Conservation (phyloP, 2,329 filamentous ascomycete species). For the Talaromyces verruculosus region DNA sequence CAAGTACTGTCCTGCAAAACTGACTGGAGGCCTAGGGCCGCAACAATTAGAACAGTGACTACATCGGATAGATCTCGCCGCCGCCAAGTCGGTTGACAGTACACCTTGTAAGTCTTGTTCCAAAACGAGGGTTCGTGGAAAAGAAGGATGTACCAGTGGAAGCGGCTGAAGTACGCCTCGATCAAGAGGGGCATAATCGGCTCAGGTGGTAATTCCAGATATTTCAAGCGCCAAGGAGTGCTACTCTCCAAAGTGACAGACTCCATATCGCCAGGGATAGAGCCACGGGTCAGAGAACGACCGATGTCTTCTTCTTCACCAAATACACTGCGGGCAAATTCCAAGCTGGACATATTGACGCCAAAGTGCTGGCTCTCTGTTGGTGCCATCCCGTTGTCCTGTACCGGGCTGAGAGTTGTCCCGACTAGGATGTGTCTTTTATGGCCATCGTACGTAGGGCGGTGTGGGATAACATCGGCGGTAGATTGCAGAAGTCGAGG, state of each 20-base stretch:
- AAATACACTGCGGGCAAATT: conserved; percentile 27
- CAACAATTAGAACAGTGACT: conserved; percentile 24
- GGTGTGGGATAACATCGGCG: background rate
- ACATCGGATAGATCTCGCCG: conserved; percentile 24
- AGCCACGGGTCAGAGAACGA: background rate
- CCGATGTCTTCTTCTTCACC: conserved; percentile 24
- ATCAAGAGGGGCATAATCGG: conserved; percentile 23
- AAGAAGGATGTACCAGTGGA: conserved; percentile 28
- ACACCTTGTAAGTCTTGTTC: conserved; percentile 20
- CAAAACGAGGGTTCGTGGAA: conserved; percentile 24
- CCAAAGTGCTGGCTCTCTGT: conserved; percentile 24
- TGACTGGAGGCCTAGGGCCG: conserved; percentile 26
- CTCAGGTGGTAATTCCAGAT: conserved; percentile 23
- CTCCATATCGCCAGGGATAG: background rate
- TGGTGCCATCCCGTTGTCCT: background rate
- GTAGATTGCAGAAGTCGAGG: background rate
- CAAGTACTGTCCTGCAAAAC: conserved; percentile 24
- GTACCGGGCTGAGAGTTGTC: background rate
- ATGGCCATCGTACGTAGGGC: background rate
- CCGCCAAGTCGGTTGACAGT: conserved; percentile 22
- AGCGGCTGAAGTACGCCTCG: conserved; percentile 27
- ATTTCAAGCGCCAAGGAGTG: conserved; percentile 23
- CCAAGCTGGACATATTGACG: conserved; percentile 26
- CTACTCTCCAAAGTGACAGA: conserved; percentile 14
- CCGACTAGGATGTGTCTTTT: background rate